phyloP scores from a whole-genome alignment of 1,284 basidiomycete species.

The Agroathelia rolfsii region DNA sequence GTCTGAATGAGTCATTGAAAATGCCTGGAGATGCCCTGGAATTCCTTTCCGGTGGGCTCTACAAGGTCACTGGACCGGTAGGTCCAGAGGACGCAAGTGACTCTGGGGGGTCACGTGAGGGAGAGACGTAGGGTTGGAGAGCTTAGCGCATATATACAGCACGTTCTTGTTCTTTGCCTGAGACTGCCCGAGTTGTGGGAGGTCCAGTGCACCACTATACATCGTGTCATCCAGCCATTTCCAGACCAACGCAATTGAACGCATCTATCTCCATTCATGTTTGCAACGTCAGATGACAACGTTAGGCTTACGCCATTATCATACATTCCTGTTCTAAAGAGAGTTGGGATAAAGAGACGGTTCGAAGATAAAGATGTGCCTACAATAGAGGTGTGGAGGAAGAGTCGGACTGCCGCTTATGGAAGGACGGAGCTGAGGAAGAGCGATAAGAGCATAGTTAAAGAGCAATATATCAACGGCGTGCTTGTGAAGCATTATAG shows the following conservation, averaged over 20 bases:
- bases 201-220: too few relatives aligned
- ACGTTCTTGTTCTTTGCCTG: too few relatives aligned
- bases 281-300: slow-evolving; percentile 23
- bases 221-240: slow-evolving; percentile 34
- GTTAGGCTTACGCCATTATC: slow-evolving; percentile 20
- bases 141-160: too few relatives aligned
- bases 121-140: too few relatives aligned
- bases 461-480: slow-evolving; percentile 34
- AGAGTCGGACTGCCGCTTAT: slow-evolving; percentile 27
- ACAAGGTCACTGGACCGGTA: too few relatives aligned
- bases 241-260: slow-evolving; percentile 28
- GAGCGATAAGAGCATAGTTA: slow-evolving; percentile 23
- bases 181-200: too few relatives aligned
- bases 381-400: slow-evolving; percentile 31
- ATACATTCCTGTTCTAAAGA: slow-evolving; percentile 21
- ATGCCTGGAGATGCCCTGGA: slow-evolving; percentile 48
- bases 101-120: too few relatives aligned
- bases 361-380: slow-evolving; percentile 25
- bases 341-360: slow-evolving; percentile 21
- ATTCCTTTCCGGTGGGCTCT: slow-evolving; percentile 45
- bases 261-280: slow-evolving; percentile 36
- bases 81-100: too few relatives aligned
- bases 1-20: too few relatives aligned
- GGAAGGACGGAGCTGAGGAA: slow-evolving; percentile 26
- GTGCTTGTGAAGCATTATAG: slow-evolving; percentile 35